Base-by-base conservation (phyloP, 805 yeast species). In the Starmerella bombi region DNA sequence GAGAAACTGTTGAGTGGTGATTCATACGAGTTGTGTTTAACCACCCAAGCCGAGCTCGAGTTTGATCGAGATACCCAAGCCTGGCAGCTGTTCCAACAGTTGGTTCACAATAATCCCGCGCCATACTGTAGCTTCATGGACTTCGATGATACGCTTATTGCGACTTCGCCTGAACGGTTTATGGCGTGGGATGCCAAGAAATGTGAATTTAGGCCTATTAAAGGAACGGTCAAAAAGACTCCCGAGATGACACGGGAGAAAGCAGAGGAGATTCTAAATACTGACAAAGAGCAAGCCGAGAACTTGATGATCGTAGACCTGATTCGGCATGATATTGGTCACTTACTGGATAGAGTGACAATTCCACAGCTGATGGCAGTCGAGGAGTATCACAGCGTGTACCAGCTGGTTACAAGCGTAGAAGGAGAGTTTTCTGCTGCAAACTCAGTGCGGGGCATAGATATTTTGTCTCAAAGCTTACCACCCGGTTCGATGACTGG, bases 401-500 rank as follows among this genome's bases (percentile, higher is more conserved):
- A 68, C 58, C 98, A 91, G 56, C 66, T 91, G 33, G 98, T 91
- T 1, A 80, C 93, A 33, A 94, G 82, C 1, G 83, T 91, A 19
- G 73, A 68, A 39, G 97, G 96, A 0, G 56, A 63, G 17, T 59
- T 77, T 21, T 48, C 44, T 2, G 17, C 39, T 15, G 25, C 15
- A 15, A 22, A 29, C 15, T 18, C 40, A 3, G 75, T 69, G 49
- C 63, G 69, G 10, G 98, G 97, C 0, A 63, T 86, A 19, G 97
- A 91, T 56, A 64, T 88, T 2, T 66, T 91, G 10, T 70, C 74
- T 17, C 74, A 74, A 44, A 75, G 94, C 0, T 63, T 93, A 27
- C 98, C 99, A 3, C 95, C 99, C 0, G 99, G 99, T 0, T 88
- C 97, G 1, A 91, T 91, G 99, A 91, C 99, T 0, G 99, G 99